These are phyloP conservation scores for Trichoderma sp. DNA, from an alignment of 2,329 filamentous ascomycete species.

Conservation along the genomic window DNA sequence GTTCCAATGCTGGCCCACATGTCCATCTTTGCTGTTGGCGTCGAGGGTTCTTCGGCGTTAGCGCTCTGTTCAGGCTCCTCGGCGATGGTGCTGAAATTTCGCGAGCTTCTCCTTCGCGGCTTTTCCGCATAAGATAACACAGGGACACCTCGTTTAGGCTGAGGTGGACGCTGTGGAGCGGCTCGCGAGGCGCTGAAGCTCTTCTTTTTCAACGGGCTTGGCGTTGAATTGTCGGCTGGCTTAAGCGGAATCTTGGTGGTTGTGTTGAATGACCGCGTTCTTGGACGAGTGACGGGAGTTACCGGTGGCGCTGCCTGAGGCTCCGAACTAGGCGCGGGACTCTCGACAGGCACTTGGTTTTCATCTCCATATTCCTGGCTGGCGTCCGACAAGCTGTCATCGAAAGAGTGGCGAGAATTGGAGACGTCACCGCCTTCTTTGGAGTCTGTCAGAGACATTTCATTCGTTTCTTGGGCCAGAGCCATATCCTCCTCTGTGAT, in stretches of 20 bases:
- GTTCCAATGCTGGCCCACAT: constrained; percentile 58
- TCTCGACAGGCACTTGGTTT: constrained; percentile 60
- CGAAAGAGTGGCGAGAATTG: constrained; percentile 38
- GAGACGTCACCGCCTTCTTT: constrained; percentile 40
- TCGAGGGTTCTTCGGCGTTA: constrained; percentile 28
- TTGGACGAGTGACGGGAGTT: constrained; percentile 54
- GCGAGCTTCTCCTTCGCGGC: constrained; percentile 31
- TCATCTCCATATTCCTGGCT: constrained; percentile 70
- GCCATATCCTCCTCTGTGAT: constrained; percentile 59
- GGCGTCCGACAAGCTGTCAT: constrained; percentile 58
- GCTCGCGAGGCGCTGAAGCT: constrained; percentile 54
- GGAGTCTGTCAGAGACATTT: constrained; percentile 58
- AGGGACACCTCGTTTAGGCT: constrained; percentile 50
- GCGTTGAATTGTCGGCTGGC: constrained; percentile 60
- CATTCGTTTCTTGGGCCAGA: constrained; percentile 59
- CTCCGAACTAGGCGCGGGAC: constrained; percentile 38
- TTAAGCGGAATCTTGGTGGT: constrained; percentile 78
- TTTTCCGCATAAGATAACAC: constrained; percentile 57
- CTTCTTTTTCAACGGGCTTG: constrained; percentile 50
- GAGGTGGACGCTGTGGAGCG: constrained; percentile 45
- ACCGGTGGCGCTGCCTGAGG: constrained; percentile 44
- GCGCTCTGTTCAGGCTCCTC: constrained; percentile 28
- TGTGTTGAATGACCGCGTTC: constrained; percentile 62
- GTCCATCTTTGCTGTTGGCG: constrained; percentile 50
- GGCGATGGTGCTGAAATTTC: neutral